phyloP scores from a whole-genome alignment of 768 basidiomycete genomes.

The Termitomyces sp. region DNA sequence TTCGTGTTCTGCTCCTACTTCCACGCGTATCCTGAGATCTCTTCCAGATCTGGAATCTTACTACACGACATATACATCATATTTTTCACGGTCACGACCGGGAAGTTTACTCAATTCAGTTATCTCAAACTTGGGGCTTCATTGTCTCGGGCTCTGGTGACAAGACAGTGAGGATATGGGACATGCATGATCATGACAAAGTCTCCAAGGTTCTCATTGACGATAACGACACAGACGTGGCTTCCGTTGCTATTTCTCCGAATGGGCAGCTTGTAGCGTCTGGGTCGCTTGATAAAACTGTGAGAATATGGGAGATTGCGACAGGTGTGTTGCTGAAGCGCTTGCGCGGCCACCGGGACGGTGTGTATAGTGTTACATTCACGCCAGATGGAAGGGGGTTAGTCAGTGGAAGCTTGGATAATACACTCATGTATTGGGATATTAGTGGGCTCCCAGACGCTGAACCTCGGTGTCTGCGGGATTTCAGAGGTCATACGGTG shows the following conservation, averaged over 20 bases:
- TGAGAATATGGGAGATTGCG: constrained; percentile 73
- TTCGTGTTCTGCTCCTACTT: constrained; percentile 26
- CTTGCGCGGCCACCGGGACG: constrained; percentile 72
- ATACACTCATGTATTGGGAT: constrained; percentile 87
- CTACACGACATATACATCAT: constrained; percentile 66
- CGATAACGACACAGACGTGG: too few relatives aligned
- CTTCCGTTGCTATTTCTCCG: constrained; percentile 48
- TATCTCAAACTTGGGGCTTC: too few relatives aligned
- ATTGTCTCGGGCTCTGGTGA: too few relatives aligned
- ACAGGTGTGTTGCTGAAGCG: constrained; percentile 57
- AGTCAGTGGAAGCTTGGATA: constrained; percentile 88
- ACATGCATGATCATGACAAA: too few relatives aligned
- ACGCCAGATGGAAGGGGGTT: constrained; percentile 89
- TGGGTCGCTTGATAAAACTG: constrained; percentile 66
- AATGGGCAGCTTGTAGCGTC: constrained; percentile 61
- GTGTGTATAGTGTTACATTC: constrained; percentile 87
- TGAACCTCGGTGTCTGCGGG: constrained; percentile 31
- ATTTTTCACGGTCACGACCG: constrained; percentile 35
- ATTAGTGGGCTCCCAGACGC: constrained; percentile 60
- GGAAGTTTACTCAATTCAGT: too few relatives aligned
- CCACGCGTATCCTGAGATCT: background rate
- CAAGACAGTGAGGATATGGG: too few relatives aligned
- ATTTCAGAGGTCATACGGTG: constrained; percentile 28
- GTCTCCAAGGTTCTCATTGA: too few relatives aligned
- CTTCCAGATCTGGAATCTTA: constrained; percentile 86